phyloP scores from a whole-genome alignment of 345 rosid species.

The Sisymbrium irio region DNA sequence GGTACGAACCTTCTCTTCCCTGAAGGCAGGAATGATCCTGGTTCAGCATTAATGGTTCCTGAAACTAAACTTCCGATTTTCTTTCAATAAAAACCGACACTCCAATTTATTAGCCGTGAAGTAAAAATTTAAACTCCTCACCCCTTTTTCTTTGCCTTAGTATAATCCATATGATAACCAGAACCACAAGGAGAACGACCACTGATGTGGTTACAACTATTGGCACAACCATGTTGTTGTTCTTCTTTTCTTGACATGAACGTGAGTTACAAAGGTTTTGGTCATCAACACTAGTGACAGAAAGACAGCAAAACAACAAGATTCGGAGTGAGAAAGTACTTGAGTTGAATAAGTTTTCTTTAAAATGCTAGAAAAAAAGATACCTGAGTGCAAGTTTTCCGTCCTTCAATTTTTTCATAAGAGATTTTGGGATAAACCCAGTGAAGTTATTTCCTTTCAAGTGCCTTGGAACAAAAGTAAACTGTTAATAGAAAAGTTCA shows the following conservation, averaged over 20 bases:
- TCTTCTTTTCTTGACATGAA: slow-evolving; percentile 40
- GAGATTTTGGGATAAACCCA: slow-evolving; percentile 46
- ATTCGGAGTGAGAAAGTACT: background rate
- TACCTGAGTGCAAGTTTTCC: slow-evolving; percentile 48
- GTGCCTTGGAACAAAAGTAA: slow-evolving; percentile 33
- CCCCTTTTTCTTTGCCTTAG: slow-evolving; percentile 39
- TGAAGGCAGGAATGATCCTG: slow-evolving; percentile 36
- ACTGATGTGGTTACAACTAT: slow-evolving; percentile 25
- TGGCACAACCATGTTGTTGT: slow-evolving; percentile 34
- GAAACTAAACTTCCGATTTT: slow-evolving; percentile 11
- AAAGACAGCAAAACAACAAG: background rate
- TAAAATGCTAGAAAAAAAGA: background rate
- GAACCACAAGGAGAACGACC: slow-evolving; percentile 30
- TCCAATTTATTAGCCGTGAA: background rate
- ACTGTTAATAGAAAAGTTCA: background rate
- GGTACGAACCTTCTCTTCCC: slow-evolving; percentile 32
- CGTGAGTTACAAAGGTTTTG: slow-evolving; percentile 38
- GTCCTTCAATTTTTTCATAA: slow-evolving; percentile 34
- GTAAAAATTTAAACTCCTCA: background rate
- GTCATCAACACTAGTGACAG: slow-evolving; percentile 38
- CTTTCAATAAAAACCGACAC: background rate
- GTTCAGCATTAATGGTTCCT: slow-evolving; percentile 28
- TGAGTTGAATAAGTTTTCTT: background rate
- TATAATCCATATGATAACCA: slow-evolving; percentile 27
- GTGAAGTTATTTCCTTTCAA: slow-evolving; percentile 51